These are phyloP conservation scores for Iodosphaeria phyllophila DNA, from an alignment of 2,329 filamentous ascomycete genomes.

Conservation along the genomic window DNA sequence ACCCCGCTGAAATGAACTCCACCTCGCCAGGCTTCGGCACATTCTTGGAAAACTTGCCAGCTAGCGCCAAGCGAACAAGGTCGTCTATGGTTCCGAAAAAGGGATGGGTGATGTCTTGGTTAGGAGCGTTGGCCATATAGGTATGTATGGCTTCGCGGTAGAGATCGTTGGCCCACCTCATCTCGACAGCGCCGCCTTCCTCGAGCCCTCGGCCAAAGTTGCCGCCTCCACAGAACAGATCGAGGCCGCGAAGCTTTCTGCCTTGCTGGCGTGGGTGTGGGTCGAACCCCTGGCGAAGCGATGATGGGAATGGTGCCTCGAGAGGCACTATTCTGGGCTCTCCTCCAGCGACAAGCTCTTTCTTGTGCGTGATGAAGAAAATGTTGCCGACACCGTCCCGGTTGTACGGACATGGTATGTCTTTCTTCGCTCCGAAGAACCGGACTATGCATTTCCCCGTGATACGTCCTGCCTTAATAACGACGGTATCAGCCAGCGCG, in stretches of 20 bases:
- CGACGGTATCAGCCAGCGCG: constrained; percentile 15
- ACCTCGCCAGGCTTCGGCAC: constrained; percentile 44
- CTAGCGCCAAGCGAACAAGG: constrained; percentile 35
- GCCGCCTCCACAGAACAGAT: constrained; percentile 63
- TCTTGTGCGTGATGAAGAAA: constrained; percentile 39
- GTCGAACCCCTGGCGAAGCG: constrained; percentile 36
- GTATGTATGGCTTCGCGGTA: constrained; percentile 46
- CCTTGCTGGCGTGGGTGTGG: constrained; percentile 12
- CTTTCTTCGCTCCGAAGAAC: constrained; percentile 19
- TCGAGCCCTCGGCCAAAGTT: constrained; percentile 62
- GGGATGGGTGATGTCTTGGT: constrained; percentile 23
- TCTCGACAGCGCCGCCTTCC: constrained; percentile 46
- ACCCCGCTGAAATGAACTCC: constrained; percentile 52
- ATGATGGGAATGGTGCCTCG: constrained; percentile 7
- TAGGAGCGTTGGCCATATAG: constrained; percentile 60
- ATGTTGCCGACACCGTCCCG: constrained; percentile 44
- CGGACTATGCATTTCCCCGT: constrained; percentile 42
- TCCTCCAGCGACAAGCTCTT: constrained; percentile 9
- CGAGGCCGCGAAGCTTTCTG: constrained; percentile 36
- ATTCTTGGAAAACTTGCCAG: constrained; percentile 23
- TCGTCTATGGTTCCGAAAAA: constrained; percentile 60
- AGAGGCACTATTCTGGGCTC: constrained; percentile 16
- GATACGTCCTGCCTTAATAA: no score
- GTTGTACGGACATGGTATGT: constrained; percentile 44
- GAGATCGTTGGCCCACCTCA: constrained; percentile 51